Conservation (phyloP, 2,329 filamentous ascomycete species). For the Xylariaceae sp. region DNA sequence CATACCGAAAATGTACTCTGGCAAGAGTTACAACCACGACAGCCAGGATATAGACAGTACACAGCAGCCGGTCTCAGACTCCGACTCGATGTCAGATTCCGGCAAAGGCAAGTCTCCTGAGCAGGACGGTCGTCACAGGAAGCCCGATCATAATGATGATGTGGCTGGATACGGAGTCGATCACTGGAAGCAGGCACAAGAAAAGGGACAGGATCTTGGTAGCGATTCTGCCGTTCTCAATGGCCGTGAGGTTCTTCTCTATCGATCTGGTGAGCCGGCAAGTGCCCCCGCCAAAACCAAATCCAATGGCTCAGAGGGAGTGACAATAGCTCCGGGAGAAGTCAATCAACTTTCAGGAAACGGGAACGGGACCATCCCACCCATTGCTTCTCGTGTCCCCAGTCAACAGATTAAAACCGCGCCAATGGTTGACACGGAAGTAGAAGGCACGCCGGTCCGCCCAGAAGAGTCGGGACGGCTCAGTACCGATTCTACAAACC, state of each 20-base stretch:
- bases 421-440: slow-evolving; percentile 75
- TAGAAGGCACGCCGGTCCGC: slow-evolving; percentile 64
- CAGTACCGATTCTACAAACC: slow-evolving; percentile 42
- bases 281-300: slow-evolving; percentile 10
- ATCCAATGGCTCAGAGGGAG: slow-evolving; percentile 1
- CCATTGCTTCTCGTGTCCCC: slow-evolving; percentile 56
- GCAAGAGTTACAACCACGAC: slow-evolving; percentile 31
- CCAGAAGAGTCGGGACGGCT: slow-evolving; percentile 49
- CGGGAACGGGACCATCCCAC: slow-evolving; percentile 50
- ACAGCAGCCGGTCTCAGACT: slow-evolving; percentile 16
- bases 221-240: slow-evolving; percentile 67
- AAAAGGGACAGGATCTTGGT: slow-evolving; percentile 55
- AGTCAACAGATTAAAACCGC: slow-evolving; percentile 66
- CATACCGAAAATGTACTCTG: slow-evolving; percentile 14
- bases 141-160: slow-evolving; percentile 63
- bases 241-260: slow-evolving; percentile 66
- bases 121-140: slow-evolving; percentile 51
- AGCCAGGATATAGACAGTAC: slow-evolving; percentile 17
- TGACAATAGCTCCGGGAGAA: slow-evolving; percentile 27
- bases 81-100: slow-evolving; percentile 23
- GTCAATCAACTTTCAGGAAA: slow-evolving; percentile 32
- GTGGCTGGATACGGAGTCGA: slow-evolving; percentile 74
- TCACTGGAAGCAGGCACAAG: slow-evolving; percentile 62
- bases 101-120: slow-evolving; percentile 34
- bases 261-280: slow-evolving; percentile 25